Conservation (phyloP, 2,329 filamentous ascomycete species). For the Sordariomycetes sp. region DNA sequence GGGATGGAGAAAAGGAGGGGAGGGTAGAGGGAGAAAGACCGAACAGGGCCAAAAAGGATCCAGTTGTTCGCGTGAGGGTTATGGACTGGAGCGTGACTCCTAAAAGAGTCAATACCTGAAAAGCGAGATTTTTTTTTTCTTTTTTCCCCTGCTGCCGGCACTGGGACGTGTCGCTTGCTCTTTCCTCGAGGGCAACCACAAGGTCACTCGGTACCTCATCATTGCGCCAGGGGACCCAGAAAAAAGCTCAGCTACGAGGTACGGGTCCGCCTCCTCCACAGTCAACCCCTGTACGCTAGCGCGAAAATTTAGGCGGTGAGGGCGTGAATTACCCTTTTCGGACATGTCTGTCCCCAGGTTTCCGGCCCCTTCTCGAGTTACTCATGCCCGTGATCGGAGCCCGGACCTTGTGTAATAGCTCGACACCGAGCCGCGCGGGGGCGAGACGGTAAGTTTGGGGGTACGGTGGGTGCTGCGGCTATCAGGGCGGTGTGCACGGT, state of each 20-base stretch:
- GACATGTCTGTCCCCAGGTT: conserved; percentile 3
- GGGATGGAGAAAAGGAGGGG: not conserved
- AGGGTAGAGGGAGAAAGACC: not conserved
- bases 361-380: not conserved
- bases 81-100: not conserved
- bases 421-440: not conserved
- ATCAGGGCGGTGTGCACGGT: not conserved
- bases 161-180: not conserved
- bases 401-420: not conserved
- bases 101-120: not conserved
- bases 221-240: not conserved
- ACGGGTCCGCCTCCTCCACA: too few species aligned
- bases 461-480: not conserved
- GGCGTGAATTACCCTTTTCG: not conserved
- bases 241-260: conserved; percentile 3
- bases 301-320: conserved; percentile 4
- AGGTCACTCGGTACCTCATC: not conserved
- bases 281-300: not conserved
- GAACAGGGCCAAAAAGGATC: not conserved
- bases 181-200: not conserved
- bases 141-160: not conserved
- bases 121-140: not conserved
- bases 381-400: conserved; percentile 2
- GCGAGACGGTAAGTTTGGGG: not conserved
- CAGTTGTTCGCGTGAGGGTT: not conserved